These are phyloP conservation scores for Dicorynia guianensis DNA, from an alignment of 306 rosid genomes.

Conservation along the genomic window DNA sequence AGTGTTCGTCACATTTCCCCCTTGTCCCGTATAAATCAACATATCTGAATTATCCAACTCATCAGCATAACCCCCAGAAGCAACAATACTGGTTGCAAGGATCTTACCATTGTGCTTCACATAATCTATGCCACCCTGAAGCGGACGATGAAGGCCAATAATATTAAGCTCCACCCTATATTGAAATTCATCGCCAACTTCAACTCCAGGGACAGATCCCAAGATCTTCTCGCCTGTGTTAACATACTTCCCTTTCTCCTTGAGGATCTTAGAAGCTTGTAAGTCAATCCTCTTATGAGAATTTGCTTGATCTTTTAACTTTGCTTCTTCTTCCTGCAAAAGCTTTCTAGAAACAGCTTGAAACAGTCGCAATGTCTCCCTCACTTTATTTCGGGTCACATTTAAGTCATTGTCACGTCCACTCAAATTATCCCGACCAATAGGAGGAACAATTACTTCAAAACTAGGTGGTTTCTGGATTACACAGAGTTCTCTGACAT, in stretches of 20 bases:
- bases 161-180: slow-evolving; percentile 66
- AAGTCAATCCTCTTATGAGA: slow-evolving; percentile 50
- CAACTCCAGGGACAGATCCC: slow-evolving; percentile 73
- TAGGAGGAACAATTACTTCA: slow-evolving; percentile 49
- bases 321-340: slow-evolving; percentile 64
- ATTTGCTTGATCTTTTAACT: slow-evolving; percentile 46
- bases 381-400: slow-evolving; percentile 59
- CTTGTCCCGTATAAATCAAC: slow-evolving; percentile 71
- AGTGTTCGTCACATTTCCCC: slow-evolving; percentile 59
- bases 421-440: slow-evolving; percentile 33
- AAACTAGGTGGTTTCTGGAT: slow-evolving; percentile 26
- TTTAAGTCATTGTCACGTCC: slow-evolving; percentile 20
- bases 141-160: slow-evolving; percentile 63
- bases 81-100: slow-evolving; percentile 67
- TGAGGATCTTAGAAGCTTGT: slow-evolving; percentile 54
- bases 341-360: slow-evolving; percentile 66
- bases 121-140: slow-evolving; percentile 67
- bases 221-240: slow-evolving; percentile 62
- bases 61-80: slow-evolving; percentile 61
- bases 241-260: slow-evolving; percentile 48
- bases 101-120: slow-evolving; percentile 46
- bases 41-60: slow-evolving; percentile 54
- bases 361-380: slow-evolving; percentile 65
- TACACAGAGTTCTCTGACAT: slow-evolving; percentile 2
- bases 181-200: slow-evolving; percentile 75